Conservation (phyloP, 176 grass and related monocot genomes). For the Lolium perenne region DNA sequence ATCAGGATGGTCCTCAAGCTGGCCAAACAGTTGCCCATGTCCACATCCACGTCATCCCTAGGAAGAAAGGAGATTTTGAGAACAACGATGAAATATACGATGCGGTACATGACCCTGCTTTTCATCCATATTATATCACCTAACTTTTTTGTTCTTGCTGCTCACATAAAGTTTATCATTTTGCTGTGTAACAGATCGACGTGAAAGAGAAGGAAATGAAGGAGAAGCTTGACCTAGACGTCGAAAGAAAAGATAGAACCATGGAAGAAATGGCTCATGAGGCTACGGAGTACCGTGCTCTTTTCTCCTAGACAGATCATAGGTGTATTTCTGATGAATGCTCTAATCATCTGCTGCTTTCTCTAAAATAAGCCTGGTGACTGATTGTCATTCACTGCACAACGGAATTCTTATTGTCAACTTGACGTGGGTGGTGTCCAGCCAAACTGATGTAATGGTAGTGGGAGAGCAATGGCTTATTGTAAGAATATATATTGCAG, state of each 20-base stretch:
- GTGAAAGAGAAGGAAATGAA: slow-evolving; percentile 85
- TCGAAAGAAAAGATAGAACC: slow-evolving; percentile 76
- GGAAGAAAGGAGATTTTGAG: slow-evolving; percentile 88
- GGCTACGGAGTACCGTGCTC: slow-evolving; percentile 63
- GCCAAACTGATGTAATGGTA: background rate
- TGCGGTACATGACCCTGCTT: slow-evolving; percentile 50
- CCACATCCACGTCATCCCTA: slow-evolving; percentile 91
- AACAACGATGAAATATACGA: slow-evolving; percentile 98
- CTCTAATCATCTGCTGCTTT: slow-evolving; percentile 2
- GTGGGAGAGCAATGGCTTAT: background rate
- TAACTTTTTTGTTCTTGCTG: background rate
- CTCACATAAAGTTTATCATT: slow-evolving; percentile 17
- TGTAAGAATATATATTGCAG: background rate
- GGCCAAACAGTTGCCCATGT: slow-evolving; percentile 96
- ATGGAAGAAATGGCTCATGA: slow-evolving; percentile 76
- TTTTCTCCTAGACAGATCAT: slow-evolving; percentile 55
- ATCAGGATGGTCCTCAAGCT: slow-evolving; percentile 88
- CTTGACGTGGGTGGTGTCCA: background rate
- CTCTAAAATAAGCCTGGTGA: background rate
- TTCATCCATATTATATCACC: slow-evolving; percentile 24
- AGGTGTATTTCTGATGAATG: slow-evolving; percentile 22
- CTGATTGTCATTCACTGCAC: background rate
- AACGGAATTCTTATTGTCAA: slow-evolving; percentile 6
- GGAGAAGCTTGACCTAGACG: slow-evolving; percentile 92
- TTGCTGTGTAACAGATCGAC: slow-evolving; percentile 58